These are phyloP conservation scores for Talaromyces sp. DNA, from an alignment of 2,329 filamentous ascomycete species.

Conservation along the genomic window DNA sequence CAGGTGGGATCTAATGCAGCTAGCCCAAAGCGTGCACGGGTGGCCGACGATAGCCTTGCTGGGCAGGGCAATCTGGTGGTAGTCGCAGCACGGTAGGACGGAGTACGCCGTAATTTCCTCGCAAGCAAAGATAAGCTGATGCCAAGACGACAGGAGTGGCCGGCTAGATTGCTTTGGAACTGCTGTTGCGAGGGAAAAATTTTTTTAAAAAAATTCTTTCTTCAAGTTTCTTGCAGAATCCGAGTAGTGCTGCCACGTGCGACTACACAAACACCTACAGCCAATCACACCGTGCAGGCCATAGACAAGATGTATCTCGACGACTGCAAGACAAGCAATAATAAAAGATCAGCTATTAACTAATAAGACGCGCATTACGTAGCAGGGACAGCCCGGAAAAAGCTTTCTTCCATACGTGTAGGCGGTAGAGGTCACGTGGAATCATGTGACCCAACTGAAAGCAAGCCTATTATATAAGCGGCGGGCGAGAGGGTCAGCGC, in stretches of 20 bases:
- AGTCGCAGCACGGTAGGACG: neutral
- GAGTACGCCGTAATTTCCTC: neutral
- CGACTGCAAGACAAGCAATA: neutral
- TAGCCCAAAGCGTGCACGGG: conserved; percentile 2
- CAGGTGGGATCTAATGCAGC: conserved; percentile 7
- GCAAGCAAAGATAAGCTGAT: neutral
- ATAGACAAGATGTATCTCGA: neutral
- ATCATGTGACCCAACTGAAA: neutral
- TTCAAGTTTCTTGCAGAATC: neutral
- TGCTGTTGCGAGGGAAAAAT: neutral
- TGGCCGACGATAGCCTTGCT: neutral
- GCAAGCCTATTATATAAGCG: neutral
- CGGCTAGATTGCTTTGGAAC: neutral
- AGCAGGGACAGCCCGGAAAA: neutral
- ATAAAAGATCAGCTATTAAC: neutral
- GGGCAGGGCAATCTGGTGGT: neutral
- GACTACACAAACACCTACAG: neutral
- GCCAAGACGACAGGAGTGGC: neutral
- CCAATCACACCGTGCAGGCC: neutral
- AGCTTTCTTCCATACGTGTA: neutral
- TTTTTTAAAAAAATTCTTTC: neutral
- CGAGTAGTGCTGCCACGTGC: neutral
- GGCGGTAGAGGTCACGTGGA: neutral
- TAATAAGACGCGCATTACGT: neutral
- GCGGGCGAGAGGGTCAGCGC: neutral